Base-by-base conservation (phyloP, 1,284 basidiomycete species). In the Volvariella surrecta region DNA sequence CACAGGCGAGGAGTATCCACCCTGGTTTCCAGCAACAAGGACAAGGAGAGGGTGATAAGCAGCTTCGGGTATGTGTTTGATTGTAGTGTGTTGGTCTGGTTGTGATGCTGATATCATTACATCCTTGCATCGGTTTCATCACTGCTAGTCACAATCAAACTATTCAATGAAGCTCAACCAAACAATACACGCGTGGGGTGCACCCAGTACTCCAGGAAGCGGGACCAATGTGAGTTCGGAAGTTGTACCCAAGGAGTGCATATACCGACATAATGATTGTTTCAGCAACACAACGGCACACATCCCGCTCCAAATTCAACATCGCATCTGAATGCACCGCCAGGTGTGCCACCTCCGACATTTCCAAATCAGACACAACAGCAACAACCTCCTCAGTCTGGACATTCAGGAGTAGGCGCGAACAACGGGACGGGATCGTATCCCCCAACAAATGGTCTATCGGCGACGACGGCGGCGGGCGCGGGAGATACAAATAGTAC, bases 161-260 rank as follows among this genome's bases (percentile, higher is more conserved):
- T 78, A 72, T 56, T 66, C 73, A 31, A 58, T 78, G 53, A 82
- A 82, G 58, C 61, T 77, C 48, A 79, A 76, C 52, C 78, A 77
- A 58, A 70, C 69, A 45, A 74, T 76, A 51, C 74, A 75, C 10
- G 77, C 79, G 43, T 83, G 80, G 80, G 73, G 66, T 46, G 74
- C 73, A 16, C 63, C 74, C 16, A 74, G 67, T 50, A 59, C 63
- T 28, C 55, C 52, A 39, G 52, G 52, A 45, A 51, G 52, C 39
- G 49, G n/a, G n/a, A n/a, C 48, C 47, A 46, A 46, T 40, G 55
- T 57, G 49, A 50, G 52, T 52, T 44, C 34, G 41, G 32, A 32
- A 16, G 20, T 34, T 38, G 32, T n/a, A n/a, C n/a, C n/a, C n/a
- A n/a, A 24, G 40, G 24, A 40, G 46, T 42, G 16, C 46, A 9